Percentiles rank a stretch among this genome's conserved stretches.
Conservation (phyloP, 1,139 yeast species). For the Saccharomyces hybrid region DNA sequence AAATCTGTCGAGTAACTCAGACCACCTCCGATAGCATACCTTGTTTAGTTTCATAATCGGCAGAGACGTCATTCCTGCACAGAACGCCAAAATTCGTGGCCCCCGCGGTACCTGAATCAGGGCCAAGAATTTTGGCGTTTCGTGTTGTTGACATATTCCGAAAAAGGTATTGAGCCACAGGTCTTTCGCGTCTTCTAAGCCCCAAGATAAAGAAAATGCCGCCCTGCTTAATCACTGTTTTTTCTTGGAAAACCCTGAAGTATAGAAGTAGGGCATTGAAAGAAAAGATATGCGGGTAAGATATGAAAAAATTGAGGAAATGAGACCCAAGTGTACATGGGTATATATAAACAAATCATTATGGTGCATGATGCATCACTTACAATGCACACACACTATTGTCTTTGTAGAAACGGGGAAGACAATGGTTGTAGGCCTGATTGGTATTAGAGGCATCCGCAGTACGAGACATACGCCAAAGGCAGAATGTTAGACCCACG, state of each 20-base stretch:
- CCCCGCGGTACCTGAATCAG: background rate
- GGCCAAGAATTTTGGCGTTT: background rate
- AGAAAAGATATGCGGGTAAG: background rate
- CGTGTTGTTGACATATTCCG: background rate
- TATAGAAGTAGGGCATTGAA: background rate
- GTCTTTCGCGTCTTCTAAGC: background rate
- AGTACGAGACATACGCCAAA: background rate
- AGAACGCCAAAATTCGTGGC: background rate
- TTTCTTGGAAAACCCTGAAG: background rate
- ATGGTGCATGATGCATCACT: background rate
- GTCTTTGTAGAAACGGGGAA: background rate
- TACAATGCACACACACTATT: background rate
- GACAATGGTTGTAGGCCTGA: background rate
- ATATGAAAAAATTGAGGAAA: background rate
- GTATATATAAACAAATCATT: background rate
- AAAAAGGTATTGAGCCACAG: background rate
- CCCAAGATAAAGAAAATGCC: background rate
- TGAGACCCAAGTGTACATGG: background rate
- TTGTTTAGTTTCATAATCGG: background rate
- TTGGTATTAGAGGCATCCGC: background rate
- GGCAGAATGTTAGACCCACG: constrained; percentile 20
- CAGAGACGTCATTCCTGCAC: background rate
- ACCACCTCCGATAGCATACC: background rate
- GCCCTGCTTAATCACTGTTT: background rate
- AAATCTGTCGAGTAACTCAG: background rate